Conservation (phyloP, 371 early-diverging fungal genomes). For the Saksenaea oblongispora region DNA sequence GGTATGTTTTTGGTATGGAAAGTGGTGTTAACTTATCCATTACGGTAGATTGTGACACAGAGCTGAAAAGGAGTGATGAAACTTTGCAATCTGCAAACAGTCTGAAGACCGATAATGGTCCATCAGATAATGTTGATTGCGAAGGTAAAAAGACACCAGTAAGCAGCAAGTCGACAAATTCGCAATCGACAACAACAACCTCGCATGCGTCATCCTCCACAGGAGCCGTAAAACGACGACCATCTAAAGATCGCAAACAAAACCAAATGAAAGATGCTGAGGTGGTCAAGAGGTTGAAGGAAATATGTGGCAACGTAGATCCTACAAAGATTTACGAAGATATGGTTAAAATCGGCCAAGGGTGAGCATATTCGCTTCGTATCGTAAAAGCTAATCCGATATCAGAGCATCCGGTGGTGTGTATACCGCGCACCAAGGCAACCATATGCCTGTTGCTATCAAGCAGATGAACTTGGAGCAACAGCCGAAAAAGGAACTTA, state of each 20-base stretch:
- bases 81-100: not conserved
- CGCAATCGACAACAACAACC: not conserved
- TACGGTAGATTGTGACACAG: not conserved
- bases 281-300: slow-evolving; percentile 78
- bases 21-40: not conserved
- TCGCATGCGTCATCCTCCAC: slow-evolving; percentile 6
- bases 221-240: slow-evolving; percentile 25
- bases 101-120: not conserved
- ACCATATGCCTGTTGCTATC: slow-evolving; percentile 78
- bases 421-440: slow-evolving; percentile 78
- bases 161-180: not conserved
- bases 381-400: not conserved
- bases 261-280: slow-evolving; percentile 58
- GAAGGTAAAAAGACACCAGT: not conserved
- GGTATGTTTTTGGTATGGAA: not conserved
- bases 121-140: not conserved
- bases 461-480: slow-evolving; percentile 96
- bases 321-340: slow-evolving; percentile 76
- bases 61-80: not conserved
- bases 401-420: slow-evolving; percentile 93
- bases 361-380: slow-evolving; percentile 44
- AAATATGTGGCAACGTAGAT: slow-evolving; percentile 87
- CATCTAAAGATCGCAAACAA: slow-evolving; percentile 34
- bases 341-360: slow-evolving; percentile 94
- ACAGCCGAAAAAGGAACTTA: slow-evolving; percentile 95